These are phyloP conservation scores for Iris macrosiphon DNA, from an alignment of 106 monocot genomes.

Conservation along the genomic window DNA sequence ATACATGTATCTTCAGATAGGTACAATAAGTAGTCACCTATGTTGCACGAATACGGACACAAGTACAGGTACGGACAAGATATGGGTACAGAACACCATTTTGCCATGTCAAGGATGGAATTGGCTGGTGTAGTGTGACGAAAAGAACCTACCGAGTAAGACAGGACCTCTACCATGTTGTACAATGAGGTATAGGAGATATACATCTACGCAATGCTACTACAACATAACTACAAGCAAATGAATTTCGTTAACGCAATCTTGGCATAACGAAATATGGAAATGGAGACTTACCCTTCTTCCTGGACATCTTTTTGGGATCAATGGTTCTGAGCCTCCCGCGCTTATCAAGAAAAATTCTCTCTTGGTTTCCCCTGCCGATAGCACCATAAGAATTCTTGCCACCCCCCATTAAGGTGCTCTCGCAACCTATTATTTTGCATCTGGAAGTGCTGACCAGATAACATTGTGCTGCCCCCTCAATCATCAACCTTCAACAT, in stretches of 20 bases:
- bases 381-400: conserved; percentile 7
- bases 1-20: no score
- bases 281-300: conserved; percentile 42
- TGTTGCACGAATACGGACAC: no score
- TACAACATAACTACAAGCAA: not conserved
- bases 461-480: conserved; percentile 23
- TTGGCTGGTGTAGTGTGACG: not conserved
- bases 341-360: conserved; percentile 47
- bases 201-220: not conserved
- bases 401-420: conserved; percentile 7
- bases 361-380: conserved; percentile 20
- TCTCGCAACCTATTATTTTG: conserved; percentile 4
- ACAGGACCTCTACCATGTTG: not conserved
- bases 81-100: no score
- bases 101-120: no score
- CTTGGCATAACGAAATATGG: not conserved
- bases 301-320: conserved; percentile 63
- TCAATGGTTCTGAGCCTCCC: conserved; percentile 50
- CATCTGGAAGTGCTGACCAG: conserved; percentile 12
- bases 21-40: no score
- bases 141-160: not conserved
- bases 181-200: not conserved
- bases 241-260: not conserved
- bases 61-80: no score
- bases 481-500: conserved; percentile 31